Evolutionary conservation across 352 stramenopile species (phyloP), one percentile per base, ranked within the genome.

Genomic region (Globisporangium yorkense): DNA sequence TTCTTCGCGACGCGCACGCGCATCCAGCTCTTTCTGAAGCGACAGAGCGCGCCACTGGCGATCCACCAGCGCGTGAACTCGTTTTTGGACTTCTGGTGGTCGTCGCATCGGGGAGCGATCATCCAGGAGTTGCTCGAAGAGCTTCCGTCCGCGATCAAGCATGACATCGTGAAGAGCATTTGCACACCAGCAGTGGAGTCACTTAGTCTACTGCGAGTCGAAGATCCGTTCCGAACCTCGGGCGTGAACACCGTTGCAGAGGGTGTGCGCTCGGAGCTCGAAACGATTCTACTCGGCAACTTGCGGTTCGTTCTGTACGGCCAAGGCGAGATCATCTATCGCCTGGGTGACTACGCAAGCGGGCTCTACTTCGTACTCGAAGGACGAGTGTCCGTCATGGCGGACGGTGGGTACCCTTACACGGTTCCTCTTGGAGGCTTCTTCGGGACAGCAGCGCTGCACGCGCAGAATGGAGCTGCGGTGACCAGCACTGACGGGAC

Each of bases 31-130:
- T 88, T 88, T 53, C 62, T 88, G 2, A 82, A 84, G 54, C 68
- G 77, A 0, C 75, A 88, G 43, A 78, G 79, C 50, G 68, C 78
- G 1, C 74, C 78, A 2, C 50, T 82, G 0, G 53, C 66, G 0
- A 82, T 88, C 43, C 74, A 87, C 31, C 65, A 75, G 10, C 72
- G 75, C 4, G 78, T 88, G 5, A 85, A 85, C 58, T 77, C 75
- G 15, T 88, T 87, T 46, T 46, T 88, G 13, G 75, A 88, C 48
- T 88, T 80, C 20, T 88, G 78, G 78, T 87, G 78, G 78, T 83
- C 75, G 15, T 64, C 75, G 5, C 78, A 88, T 44, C 74, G 78
- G 9, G 76, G 79, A 9, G 76, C 79, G 16, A 81, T 86, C 47
- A 77, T 89, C 44, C 73, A 76, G 39, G 71, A 87, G 24, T 52